Base-by-base conservation (phyloP, 768 basidiomycete genomes). In the Melanogaster broomeanus region DNA sequence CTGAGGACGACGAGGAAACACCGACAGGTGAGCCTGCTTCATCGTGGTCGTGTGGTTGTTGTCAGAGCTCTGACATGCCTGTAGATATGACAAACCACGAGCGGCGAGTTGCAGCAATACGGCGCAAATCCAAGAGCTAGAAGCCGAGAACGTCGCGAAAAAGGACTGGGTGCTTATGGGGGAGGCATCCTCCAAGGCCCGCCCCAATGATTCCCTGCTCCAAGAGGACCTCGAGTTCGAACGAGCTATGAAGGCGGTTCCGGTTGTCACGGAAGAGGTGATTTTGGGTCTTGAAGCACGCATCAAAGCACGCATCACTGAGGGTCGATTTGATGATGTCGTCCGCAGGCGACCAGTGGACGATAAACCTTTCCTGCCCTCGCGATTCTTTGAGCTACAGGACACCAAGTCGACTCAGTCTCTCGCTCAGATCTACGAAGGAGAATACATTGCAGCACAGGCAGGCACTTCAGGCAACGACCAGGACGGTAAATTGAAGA, bases 151-250 rank as follows among this genome's bases (percentile, higher is more conserved):
- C 67, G 82, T 96, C 45, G 85, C 83, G 2, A 78, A 83, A 45
- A 98, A 98, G 70, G 86, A 92, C 53, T 99, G 97, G 97, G 85
- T 86, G 6, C 77, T 97, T 25, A 82, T 90, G 76, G 95, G 97
- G 42, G 96, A 98, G 71, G 91, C 93, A 28, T 82, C 81, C 19
- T 82, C 93, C 6, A 81, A 86, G 35, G 71, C 85, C 38, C 81
- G 97, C 45, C 96, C 97, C 4, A 84, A 92, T 65, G 94, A 99
- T 68, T 89, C 90, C 9, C 76, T 98, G 18, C 78, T 99, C 12
- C 91, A 92, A 67, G 90, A 98, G 65, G 92, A 97, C 68, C 79
- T 99, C 27, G 96, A 98, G 50, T 98, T 94, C 57, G 97, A 98
- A 53, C 87, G 93, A 25, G 83, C 87, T 21, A 83, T 86, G 74